phyloP scores from a whole-genome alignment of 2,329 filamentous ascomycete species.

The Juglanconis oblonga region DNA sequence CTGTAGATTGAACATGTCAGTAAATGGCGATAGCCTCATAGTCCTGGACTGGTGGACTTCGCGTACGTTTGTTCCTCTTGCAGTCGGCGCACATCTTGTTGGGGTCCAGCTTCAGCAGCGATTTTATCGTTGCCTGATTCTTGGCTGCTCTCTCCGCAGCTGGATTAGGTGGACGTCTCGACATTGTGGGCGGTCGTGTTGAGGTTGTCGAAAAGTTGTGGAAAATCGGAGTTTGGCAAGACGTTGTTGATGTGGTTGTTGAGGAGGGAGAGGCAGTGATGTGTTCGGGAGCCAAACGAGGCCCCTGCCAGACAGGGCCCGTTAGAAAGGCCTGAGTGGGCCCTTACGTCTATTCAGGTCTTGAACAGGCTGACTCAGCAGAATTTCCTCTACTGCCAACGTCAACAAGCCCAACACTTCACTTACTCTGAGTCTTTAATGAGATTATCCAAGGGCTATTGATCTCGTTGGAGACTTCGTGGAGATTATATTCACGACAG shows the following conservation, averaged over 20 bases:
- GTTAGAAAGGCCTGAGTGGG: neutral
- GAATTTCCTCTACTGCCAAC: neutral
- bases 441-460: too few relatives aligned
- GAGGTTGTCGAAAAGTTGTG: neutral
- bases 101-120: conserved; percentile 84
- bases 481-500: too few relatives aligned
- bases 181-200: conserved; percentile 54
- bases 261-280: neutral
- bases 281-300: neutral
- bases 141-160: conserved; percentile 85
- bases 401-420: neutral
- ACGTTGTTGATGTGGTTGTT: neutral
- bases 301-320: neutral
- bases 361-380: neutral
- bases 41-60: neutral
- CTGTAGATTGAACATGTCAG: conserved; percentile 42
- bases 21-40: neutral
- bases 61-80: conserved; percentile 95
- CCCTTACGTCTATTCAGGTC: neutral
- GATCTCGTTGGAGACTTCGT: too few relatives aligned
- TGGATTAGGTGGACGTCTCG: conserved; percentile 72
- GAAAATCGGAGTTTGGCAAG: neutral
- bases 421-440: too few relatives aligned
- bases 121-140: conserved; percentile 93
- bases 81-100: conserved; percentile 99